Evolutionary conservation across 768 basidiomycete genomes (phyloP), one percentile per base, ranked within the genome.

Genomic region (Russula foetens): DNA sequence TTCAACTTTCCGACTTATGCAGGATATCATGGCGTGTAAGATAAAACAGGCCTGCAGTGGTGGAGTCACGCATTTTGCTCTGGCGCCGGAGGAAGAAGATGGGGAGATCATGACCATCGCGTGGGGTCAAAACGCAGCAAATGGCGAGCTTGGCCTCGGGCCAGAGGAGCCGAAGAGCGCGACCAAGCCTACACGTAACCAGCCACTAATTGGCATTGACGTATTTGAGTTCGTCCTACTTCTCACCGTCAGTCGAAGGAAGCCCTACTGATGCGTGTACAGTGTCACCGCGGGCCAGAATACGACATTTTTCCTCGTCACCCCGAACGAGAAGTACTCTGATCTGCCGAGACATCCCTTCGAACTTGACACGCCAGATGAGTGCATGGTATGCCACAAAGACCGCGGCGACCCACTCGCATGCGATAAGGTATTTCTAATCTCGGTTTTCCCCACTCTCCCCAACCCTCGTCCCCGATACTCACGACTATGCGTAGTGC

Each of bases 11-110:
- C 83, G 90, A 53, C 84, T 81, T 69, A 85, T 96, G 70, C 89
- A 88, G 48, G 94, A 96, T 54, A 84, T 94, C 71, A 84, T 88
- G 92, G 85, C 83, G 3, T 96, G 90, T 76, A 91, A 91, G 69
- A 83, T 90, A 29, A 73, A 74, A 23, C 75, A 80, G 7, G 85
- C 85, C 1, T 75, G 79, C 19, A 87, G 85, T 45, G 96, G 96
- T 33, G 94, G 94, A 19, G 91, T 94, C 17, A 93, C 93, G 0
- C 90, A 96, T 69, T 97, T 90, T 78, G 78, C 86, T 7, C 75
- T 89, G 29, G 82, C 87, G 0, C 79, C 83, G 3, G 91, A 93
- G 51, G 86, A 90, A 17, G 88, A 90, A 43, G 83, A 76, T 33
- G 71, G 75, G n/a, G 74, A 44, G 19, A 39, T 83, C 0, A 92